Evolutionary conservation across 768 basidiomycete species (phyloP), one percentile per base, ranked within the genome.

Genomic region (Clitopilus passeckerianus): DNA sequence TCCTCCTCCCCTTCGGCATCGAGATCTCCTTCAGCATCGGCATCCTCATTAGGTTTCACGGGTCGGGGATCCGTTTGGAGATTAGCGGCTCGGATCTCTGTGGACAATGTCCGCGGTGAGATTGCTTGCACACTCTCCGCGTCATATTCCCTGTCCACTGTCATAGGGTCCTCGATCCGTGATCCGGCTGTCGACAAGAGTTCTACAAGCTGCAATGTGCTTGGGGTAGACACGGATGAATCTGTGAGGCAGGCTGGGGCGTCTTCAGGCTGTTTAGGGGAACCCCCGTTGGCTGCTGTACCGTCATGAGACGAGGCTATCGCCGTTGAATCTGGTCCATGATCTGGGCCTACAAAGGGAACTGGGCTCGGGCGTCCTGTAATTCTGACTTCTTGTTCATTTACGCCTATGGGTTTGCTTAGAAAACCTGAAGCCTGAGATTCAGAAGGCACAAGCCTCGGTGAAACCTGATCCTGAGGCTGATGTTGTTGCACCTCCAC

Each of bases 1-100:
- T 65, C 67, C 16, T 65, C 66, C 41, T 71, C 74, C 30, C 70
- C 74, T 14, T 74, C 75, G 0, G 63, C 67, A 34, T 73, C 74
- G 1, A 60, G 65, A 37, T 68, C 68, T 18, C 59, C 66, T n/a
- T 67, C 70, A 30, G 43, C 66, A 6, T 63, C 65, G 16, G 54
- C 57, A 23, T 59, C 60, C 22, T 53, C 53, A 54, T 61, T 65
- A 23, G 50, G 18, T 22, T 10, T 18, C 10, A 12, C 46, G 46
- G 22, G 18, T 50, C 18, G 12, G 20, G 46, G n/a, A 5, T 50
- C 46, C n/a, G 4, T 2, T 23, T 18, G 46, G 16, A 22, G 46
- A 50, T 35, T 54, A 33, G 27, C 54, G 27, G 8, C 27, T 54
- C 34, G 54, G 54, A n/a, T 33, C 22, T 54, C 54, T 33, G 12